Evolutionary conservation across 176 grass and related monocot species (phyloP).

Genomic region (Rhynchospora pubera): DNA sequence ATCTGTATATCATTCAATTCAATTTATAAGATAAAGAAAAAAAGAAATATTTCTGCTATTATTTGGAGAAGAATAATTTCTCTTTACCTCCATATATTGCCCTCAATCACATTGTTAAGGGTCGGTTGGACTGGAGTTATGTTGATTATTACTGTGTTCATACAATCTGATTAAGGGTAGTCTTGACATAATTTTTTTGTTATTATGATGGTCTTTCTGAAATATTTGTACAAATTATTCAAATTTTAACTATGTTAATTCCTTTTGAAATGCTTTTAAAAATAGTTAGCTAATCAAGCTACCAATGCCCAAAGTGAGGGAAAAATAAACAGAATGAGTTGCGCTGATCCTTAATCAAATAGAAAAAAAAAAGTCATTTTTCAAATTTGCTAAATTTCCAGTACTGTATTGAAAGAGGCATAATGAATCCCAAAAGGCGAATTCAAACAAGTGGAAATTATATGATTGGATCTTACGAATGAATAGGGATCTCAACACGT

Average conservation of each 20-base stretch:
- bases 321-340: background rate
- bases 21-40: background rate
- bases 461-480: background rate
- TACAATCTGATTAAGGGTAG: background rate
- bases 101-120: background rate
- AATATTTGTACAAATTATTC: background rate
- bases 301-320: background rate
- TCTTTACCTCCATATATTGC: background rate
- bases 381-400: background rate
- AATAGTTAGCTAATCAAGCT: background rate
- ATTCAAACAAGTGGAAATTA: background rate
- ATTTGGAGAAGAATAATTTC: background rate
- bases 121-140: background rate
- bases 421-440: background rate
- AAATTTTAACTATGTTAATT: background rate
- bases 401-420: background rate
- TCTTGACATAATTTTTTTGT: background rate
- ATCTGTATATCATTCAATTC: slow-evolving; percentile 39
- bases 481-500: background rate
- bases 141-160: background rate
- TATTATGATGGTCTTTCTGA: background rate
- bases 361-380: background rate
- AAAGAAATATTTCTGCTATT: background rate
- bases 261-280: background rate
- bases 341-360: background rate